phyloP scores from a whole-genome alignment of 2,329 filamentous ascomycete species.

The Fusarium graminum region DNA sequence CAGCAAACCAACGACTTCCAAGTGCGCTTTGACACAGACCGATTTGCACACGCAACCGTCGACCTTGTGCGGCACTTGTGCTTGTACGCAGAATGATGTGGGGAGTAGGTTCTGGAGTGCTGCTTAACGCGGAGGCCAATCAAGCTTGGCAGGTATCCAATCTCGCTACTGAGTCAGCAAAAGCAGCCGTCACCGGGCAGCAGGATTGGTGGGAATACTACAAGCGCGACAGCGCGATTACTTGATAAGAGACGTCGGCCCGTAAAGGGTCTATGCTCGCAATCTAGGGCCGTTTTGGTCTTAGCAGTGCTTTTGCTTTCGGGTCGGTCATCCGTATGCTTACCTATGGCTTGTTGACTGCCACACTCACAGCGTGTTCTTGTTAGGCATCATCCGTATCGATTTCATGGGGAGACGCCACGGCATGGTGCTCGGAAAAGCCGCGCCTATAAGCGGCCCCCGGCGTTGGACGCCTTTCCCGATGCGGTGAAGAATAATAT shows the following conservation, averaged over 20 bases:
- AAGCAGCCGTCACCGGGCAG: neutral
- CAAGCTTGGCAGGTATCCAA: constrained; percentile 3
- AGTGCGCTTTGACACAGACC: neutral
- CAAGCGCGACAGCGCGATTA: neutral
- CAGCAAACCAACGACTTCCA: neutral
- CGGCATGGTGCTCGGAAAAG: neutral
- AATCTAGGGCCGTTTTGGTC: constrained; percentile 12
- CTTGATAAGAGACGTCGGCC: neutral
- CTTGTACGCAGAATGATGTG: neutral
- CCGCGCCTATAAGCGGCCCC: constrained; percentile 3
- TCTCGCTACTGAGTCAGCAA: constrained; percentile 18
- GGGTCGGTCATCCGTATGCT: no score
- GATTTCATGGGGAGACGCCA: constrained; percentile 2
- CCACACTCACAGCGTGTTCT: no score
- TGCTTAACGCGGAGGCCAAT: constrained; percentile 14
- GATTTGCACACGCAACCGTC: no score
- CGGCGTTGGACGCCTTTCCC: constrained; percentile 8
- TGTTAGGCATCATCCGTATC: neutral
- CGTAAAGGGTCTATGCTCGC: constrained; percentile 21
- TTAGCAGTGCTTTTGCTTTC: neutral
- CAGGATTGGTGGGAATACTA: constrained; percentile 22
- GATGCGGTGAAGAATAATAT: constrained; percentile 2
- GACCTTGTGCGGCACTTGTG: neutral
- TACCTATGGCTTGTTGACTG: no score
- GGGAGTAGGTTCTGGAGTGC: constrained; percentile 19